phyloP scores from a whole-genome alignment of 257 asterid genomes.

The Penstemon barbatus region DNA sequence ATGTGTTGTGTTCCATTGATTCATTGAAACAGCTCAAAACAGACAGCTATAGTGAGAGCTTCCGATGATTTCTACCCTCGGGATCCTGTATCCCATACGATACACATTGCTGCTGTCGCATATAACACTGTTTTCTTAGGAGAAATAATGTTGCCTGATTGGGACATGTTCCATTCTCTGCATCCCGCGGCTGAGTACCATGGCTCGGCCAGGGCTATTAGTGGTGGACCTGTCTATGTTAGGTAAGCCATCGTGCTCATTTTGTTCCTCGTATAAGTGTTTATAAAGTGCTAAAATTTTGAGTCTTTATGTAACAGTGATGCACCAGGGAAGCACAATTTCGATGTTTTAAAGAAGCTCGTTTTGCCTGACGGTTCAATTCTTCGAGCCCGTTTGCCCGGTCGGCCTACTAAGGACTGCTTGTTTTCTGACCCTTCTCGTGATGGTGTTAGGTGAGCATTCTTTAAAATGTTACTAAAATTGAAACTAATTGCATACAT shows the following conservation, averaged over 20 bases:
- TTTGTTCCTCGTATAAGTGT: too few relatives aligned
- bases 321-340: too few relatives aligned
- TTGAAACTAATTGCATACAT: neutral
- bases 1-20: neutral
- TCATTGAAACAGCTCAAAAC: constrained; percentile 67
- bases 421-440: too few relatives aligned
- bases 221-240: too few relatives aligned
- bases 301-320: too few relatives aligned
- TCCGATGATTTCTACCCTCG: constrained; percentile 87
- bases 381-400: too few relatives aligned
- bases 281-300: too few relatives aligned
- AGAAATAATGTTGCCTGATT: constrained; percentile 69
- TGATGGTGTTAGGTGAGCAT: too few relatives aligned
- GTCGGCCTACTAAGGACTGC: too few relatives aligned
- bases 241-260: too few relatives aligned
- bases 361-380: too few relatives aligned
- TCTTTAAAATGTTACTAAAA: neutral
- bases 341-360: too few relatives aligned
- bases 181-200: constrained; percentile 66
- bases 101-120: constrained; percentile 81
- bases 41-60: constrained; percentile 77
- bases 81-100: constrained; percentile 76
- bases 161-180: constrained; percentile 62
- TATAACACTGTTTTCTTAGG: constrained; percentile 77
- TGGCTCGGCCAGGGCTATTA: constrained; percentile 22